phyloP scores from a whole-genome alignment of 495 filamentous ascomycete species.

The Podospora comata region DNA sequence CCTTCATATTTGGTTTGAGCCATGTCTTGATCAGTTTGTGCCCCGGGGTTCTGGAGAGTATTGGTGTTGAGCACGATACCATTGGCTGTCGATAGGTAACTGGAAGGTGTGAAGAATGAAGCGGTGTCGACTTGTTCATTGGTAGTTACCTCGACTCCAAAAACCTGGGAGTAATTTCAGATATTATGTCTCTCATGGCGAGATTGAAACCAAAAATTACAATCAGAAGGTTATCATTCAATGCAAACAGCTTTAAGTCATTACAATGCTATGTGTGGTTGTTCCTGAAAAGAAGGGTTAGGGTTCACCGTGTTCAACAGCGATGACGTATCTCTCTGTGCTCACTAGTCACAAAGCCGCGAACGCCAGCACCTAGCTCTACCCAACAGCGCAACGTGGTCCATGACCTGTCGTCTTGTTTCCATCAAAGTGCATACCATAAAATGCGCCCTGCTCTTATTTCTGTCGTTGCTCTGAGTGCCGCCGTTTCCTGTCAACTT shows the following conservation, averaged over 20 bases:
- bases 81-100: background rate
- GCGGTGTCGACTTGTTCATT: too few relatives aligned
- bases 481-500: conserved; percentile 28
- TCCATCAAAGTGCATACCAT: background rate
- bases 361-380: background rate
- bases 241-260: background rate
- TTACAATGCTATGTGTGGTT: background rate
- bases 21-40: too few relatives aligned
- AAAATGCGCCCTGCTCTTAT: conserved; percentile 23
- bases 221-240: too few relatives aligned
- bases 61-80: too few relatives aligned
- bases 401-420: background rate
- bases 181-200: too few relatives aligned
- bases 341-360: background rate
- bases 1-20: too few relatives aligned
- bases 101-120: too few relatives aligned
- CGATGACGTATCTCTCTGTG: background rate
- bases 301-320: background rate
- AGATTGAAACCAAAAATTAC: too few relatives aligned
- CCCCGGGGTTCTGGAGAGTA: too few relatives aligned
- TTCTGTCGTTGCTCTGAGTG: conserved; percentile 21
- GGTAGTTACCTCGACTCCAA: too few relatives aligned
- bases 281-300: background rate
- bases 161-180: too few relatives aligned
- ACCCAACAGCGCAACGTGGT: background rate